These are phyloP conservation scores for Magnusiomyces sp. DNA, from an alignment of 1,139 yeast species.

Conservation along the genomic window DNA sequence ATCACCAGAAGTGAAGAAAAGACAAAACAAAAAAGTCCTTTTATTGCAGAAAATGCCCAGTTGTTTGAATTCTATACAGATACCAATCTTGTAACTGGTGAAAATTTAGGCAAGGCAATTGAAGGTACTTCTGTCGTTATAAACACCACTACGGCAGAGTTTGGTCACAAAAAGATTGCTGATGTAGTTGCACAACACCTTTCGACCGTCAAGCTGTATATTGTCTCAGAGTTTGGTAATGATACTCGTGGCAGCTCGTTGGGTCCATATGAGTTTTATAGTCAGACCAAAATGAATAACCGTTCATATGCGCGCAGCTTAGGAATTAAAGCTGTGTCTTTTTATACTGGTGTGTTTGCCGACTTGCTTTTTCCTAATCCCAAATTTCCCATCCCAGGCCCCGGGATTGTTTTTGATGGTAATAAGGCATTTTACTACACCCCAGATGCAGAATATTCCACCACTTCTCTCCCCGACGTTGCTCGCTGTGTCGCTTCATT, in stretches of 20 bases:
- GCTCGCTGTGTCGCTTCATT: constrained; percentile 28
- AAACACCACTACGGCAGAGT: constrained; percentile 33
- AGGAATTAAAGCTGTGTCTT: constrained; percentile 47
- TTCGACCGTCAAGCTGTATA: constrained; percentile 42
- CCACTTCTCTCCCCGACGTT: constrained; percentile 35
- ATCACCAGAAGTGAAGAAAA: too few relatives aligned
- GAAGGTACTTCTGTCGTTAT: constrained; percentile 45
- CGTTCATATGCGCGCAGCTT: constrained; percentile 35
- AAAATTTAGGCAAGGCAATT: constrained; percentile 33
- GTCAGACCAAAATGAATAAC: constrained; percentile 36
- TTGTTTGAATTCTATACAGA: constrained; percentile 16
- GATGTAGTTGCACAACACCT: constrained; percentile 31
- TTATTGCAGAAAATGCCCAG: constrained; percentile 15
- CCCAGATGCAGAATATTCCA: neutral
- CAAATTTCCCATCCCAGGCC: constrained; percentile 27
- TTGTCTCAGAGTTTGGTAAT: constrained; percentile 57
- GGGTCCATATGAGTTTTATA: constrained; percentile 31
- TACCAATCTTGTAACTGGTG: constrained; percentile 23
- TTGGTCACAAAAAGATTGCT: constrained; percentile 28
- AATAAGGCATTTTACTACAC: constrained; percentile 25
- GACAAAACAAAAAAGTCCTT: too few relatives aligned
- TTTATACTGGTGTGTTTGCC: constrained; percentile 41
- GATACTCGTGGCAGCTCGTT: constrained; percentile 28
- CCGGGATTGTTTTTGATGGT: constrained; percentile 34
- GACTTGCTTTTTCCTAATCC: constrained; percentile 17